These are phyloP conservation scores for Albugo laibachii DNA, from an alignment of 352 stramenopile species.

Conservation along the genomic window DNA sequence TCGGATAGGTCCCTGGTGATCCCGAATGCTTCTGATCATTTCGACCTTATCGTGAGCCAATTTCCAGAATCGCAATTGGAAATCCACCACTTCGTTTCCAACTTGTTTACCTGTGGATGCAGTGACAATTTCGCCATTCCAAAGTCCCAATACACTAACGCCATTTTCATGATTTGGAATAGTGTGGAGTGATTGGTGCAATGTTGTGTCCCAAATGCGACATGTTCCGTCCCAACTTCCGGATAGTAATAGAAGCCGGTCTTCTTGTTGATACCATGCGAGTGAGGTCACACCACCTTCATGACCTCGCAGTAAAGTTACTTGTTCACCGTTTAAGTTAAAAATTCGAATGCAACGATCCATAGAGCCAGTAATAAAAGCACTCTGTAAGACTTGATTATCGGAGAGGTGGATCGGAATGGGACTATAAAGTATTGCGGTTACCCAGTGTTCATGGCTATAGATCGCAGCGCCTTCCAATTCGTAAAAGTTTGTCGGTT, in stretches of 20 bases:
- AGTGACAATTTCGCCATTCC: conserved; percentile 40
- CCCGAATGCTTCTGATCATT: conserved; percentile 29
- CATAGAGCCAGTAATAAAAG: conserved; percentile 63
- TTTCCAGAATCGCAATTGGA: conserved; percentile 56
- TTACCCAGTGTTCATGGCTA: conserved; percentile 74
- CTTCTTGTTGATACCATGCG: conserved; percentile 10
- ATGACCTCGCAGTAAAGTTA: conserved; percentile 29
- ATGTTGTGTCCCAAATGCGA: conserved; percentile 44
- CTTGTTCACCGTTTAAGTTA: conserved; percentile 18
- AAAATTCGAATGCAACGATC: conserved; percentile 62
- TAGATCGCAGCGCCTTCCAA: conserved; percentile 39
- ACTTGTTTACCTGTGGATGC: conserved; percentile 58
- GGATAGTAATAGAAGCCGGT: conserved; percentile 30
- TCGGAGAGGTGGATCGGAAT: neutral
- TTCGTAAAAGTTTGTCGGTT: conserved; percentile 11
- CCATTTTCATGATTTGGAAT: conserved; percentile 59
- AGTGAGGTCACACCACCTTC: conserved; percentile 65
- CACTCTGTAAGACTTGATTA: conserved; percentile 10
- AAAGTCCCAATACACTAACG: conserved; percentile 51
- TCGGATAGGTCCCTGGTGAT: conserved; percentile 51
- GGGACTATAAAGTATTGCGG: conserved; percentile 22
- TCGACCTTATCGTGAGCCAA: conserved; percentile 8
- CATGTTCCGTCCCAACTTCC: conserved; percentile 69
- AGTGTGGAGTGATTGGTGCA: conserved; percentile 27
- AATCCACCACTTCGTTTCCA: conserved; percentile 56